These are phyloP conservation scores for Nannochloropsis salina DNA, from an alignment of 108 stramenopile genomes.

Conservation along the genomic window DNA sequence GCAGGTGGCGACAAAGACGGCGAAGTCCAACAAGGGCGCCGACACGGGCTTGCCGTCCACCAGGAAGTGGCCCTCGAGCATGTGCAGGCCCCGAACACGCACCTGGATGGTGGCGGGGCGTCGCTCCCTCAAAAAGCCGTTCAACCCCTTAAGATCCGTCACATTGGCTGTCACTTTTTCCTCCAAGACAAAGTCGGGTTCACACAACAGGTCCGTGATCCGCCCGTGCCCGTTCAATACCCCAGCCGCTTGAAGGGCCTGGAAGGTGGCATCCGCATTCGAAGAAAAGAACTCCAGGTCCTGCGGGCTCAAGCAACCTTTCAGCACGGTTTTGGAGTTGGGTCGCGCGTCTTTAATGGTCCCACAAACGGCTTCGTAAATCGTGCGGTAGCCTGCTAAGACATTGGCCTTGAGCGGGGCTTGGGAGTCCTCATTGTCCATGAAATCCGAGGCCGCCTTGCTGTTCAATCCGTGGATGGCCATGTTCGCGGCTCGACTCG, in stretches of 20 bases:
- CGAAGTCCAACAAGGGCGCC: constrained; percentile 6
- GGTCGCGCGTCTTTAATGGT: background rate
- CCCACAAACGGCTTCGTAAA: constrained; percentile 7
- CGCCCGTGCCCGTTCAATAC: background rate
- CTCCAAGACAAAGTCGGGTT: background rate
- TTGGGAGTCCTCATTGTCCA: constrained; percentile 15
- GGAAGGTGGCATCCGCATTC: background rate
- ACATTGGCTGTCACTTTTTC: background rate
- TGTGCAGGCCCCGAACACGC: background rate
- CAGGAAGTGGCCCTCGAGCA: background rate
- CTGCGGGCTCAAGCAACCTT: background rate
- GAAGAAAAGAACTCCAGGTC: background rate
- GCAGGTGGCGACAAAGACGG: background rate
- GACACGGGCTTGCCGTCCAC: background rate
- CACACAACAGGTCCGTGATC: background rate
- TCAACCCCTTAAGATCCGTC: background rate
- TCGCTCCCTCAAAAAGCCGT: background rate
- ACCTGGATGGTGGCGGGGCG: background rate
- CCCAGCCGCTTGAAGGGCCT: background rate
- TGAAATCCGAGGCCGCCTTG: background rate
- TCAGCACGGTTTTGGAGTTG: constrained; percentile 4
- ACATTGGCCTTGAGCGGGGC: constrained; percentile 14
- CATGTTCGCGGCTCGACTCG: background rate
- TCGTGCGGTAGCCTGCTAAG: background rate
- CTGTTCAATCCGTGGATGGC: constrained; percentile 15